phyloP scores from a whole-genome alignment of 2,329 filamentous ascomycete species.

The Arthrobotrys megalospora region DNA sequence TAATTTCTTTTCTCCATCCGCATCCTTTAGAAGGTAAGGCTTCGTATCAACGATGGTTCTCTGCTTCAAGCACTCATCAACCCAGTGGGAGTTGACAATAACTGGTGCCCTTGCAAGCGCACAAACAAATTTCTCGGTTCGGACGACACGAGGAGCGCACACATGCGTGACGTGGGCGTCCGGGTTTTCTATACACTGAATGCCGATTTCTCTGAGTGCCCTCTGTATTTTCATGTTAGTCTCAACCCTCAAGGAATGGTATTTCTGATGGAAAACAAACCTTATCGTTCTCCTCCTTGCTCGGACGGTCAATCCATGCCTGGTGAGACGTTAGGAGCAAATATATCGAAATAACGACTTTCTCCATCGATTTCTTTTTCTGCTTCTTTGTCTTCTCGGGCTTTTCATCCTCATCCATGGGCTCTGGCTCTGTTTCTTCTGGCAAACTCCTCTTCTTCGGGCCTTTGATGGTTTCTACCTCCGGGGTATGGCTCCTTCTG shows the following conservation, averaged over 20 bases:
- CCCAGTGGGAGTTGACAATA: conserved; percentile 82
- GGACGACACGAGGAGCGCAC: conserved; percentile 86
- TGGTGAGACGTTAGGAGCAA: conserved; percentile 88
- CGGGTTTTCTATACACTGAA: conserved; percentile 83
- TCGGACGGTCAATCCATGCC: conserved; percentile 81
- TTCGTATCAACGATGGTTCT: conserved; percentile 76
- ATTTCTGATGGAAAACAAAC: conserved; percentile 68
- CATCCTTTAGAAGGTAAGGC: conserved; percentile 79
- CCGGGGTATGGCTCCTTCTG: conserved; percentile 67
- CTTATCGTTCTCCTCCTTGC: conserved; percentile 84
- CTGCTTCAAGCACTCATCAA: conserved; percentile 81
- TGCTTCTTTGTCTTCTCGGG: conserved; percentile 70
- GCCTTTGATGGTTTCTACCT: conserved; percentile 21
- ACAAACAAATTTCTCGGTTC: conserved; percentile 93
- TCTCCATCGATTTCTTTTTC: conserved; percentile 72
- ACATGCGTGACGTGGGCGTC: conserved; percentile 82
- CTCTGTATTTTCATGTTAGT: conserved; percentile 71
- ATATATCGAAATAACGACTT: conserved; percentile 75
- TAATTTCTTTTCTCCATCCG: conserved; percentile 79
- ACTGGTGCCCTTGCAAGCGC: conserved; percentile 85
- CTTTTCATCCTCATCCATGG: conserved; percentile 65
- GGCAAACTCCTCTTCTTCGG: conserved; percentile 68
- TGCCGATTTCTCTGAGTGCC: conserved; percentile 85
- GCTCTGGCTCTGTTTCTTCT: conserved; percentile 66
- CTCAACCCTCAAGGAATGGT: not conserved